These are phyloP conservation scores for Peltaster fructicola DNA, from an alignment of 2,329 filamentous ascomycete species.

Conservation along the genomic window DNA sequence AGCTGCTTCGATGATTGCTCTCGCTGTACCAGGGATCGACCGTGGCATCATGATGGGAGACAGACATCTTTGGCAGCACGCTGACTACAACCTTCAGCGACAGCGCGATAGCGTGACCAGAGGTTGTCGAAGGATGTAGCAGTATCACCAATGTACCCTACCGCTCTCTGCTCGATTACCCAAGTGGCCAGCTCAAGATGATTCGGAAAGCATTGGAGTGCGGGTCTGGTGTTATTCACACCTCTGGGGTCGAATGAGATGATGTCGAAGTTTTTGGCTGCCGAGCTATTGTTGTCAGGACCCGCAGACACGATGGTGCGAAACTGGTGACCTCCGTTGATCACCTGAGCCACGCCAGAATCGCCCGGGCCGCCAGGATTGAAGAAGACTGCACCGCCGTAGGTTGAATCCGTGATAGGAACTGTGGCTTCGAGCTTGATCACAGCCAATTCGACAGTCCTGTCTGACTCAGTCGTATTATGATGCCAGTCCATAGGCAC, in stretches of 20 bases:
- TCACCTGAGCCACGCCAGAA: constrained; percentile 22
- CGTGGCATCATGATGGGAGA: no score
- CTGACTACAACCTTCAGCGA: constrained; percentile 11
- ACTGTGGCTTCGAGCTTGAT: constrained; percentile 27
- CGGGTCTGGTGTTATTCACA: constrained; percentile 20
- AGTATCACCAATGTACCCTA: constrained; percentile 22
- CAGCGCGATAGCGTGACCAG: constrained; percentile 22
- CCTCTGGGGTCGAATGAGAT: constrained; percentile 27
- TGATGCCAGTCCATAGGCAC: constrained; percentile 30
- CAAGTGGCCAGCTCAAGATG: constrained; percentile 12
- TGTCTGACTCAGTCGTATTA: constrained; percentile 13
- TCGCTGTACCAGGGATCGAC: no score
- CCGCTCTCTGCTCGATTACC: constrained; percentile 14
- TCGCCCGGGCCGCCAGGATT: constrained; percentile 32
- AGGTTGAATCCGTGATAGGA: constrained; percentile 22
- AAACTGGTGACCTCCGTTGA: constrained; percentile 17
- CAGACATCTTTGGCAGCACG: constrained; percentile 4
- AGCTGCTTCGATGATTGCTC: no score
- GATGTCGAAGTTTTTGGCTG: constrained; percentile 22
- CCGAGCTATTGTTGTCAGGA: constrained; percentile 4
- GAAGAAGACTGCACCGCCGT: constrained; percentile 30
- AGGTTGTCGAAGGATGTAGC: constrained; percentile 21
- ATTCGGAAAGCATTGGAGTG: constrained; percentile 19
- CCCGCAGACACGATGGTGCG: constrained; percentile 22
- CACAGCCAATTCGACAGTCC: constrained; percentile 25